Conservation (phyloP, 305 asterid species). For the Fraxinus baroniana region DNA sequence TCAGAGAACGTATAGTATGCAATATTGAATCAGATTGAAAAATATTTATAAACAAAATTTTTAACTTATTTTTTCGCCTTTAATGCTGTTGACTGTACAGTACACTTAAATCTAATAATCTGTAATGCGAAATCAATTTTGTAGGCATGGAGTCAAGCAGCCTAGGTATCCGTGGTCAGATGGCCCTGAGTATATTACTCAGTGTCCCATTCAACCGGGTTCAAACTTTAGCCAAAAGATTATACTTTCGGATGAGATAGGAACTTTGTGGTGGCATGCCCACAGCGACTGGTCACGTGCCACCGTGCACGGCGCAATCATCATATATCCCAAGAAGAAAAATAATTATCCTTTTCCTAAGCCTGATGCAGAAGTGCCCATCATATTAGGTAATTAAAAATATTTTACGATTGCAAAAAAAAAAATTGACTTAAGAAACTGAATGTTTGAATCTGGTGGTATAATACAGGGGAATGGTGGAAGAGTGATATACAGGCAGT, state of each 20-base stretch:
- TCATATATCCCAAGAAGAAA: slow-evolving; percentile 36
- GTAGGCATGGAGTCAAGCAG: slow-evolving; percentile 72
- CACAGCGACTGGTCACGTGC: slow-evolving; percentile 65
- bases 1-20: too few species aligned
- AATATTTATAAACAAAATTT: neutral
- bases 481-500: slow-evolving; percentile 40
- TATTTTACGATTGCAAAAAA: neutral
- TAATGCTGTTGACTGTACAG: too few species aligned
- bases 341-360: slow-evolving; percentile 48
- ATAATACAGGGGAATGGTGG: slow-evolving; percentile 64
- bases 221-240: slow-evolving; percentile 43
- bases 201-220: slow-evolving; percentile 58
- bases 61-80: neutral
- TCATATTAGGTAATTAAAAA: slow-evolving; percentile 47
- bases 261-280: slow-evolving; percentile 77
- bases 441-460: neutral
- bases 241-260: slow-evolving; percentile 51
- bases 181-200: slow-evolving; percentile 58
- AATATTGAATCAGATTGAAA: neutral
- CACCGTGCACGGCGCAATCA: slow-evolving; percentile 57
- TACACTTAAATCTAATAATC: neutral
- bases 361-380: slow-evolving; percentile 49
- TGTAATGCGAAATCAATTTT: neutral
- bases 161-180: slow-evolving; percentile 71
- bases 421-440: neutral